phyloP scores from a whole-genome alignment of 768 basidiomycete species.

The Suillus paluster region DNA sequence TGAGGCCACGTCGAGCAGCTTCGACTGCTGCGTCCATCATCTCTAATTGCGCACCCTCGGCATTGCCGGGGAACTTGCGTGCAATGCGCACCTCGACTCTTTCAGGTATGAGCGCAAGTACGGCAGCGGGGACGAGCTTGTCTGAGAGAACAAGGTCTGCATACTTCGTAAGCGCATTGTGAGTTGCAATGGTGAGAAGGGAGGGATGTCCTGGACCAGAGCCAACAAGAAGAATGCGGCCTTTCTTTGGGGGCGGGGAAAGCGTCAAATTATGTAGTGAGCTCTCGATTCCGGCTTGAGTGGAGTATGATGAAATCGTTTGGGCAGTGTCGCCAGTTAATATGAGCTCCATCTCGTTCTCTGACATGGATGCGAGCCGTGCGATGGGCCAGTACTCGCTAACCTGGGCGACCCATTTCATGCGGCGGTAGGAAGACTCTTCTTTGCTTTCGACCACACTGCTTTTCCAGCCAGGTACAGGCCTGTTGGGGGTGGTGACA shows the following conservation, averaged over 20 bases:
- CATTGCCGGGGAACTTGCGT: conserved; percentile 96
- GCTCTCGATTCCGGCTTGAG: conserved; percentile 32
- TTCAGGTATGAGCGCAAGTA: conserved; percentile 83
- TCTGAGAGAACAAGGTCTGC: conserved; percentile 93
- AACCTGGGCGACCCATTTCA: conserved; percentile 94
- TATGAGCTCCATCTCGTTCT: conserved; percentile 68
- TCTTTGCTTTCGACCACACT: conserved; percentile 38
- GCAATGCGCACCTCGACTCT: conserved; percentile 83
- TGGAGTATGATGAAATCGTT: conserved; percentile 13
- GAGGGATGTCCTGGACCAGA: conserved; percentile 96
- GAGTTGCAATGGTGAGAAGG: conserved; percentile 87
- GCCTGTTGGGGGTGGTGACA: conserved; percentile 67
- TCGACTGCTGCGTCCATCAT: conserved; percentile 92
- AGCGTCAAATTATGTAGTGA: conserved; percentile 34
- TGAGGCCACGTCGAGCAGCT: conserved; percentile 77
- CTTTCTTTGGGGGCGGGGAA: conserved; percentile 37
- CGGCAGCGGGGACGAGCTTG: conserved; percentile 91
- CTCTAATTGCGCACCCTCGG: conserved; percentile 92
- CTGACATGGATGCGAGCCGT: conserved; percentile 70
- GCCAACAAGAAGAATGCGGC: conserved; percentile 88
- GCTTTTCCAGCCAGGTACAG: conserved; percentile 55
- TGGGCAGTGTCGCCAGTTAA: conserved; percentile 30
- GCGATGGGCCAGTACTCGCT: conserved; percentile 95
- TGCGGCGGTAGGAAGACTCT: conserved; percentile 64
- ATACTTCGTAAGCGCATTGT: conserved; percentile 73